Evolutionary conservation across 805 yeast species (phyloP).

Genomic region (Candida sakaeoensis): DNA sequence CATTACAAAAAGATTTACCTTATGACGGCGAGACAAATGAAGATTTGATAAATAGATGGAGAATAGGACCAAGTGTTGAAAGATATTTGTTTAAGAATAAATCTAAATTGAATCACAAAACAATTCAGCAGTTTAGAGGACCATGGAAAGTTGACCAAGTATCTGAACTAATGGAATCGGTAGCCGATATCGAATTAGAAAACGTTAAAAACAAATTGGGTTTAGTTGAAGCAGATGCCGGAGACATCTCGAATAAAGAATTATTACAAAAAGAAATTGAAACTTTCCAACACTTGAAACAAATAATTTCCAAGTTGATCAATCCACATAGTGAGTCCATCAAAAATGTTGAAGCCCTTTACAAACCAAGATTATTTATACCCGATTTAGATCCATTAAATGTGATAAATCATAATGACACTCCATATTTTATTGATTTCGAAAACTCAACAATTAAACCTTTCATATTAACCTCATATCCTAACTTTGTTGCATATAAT

Average conservation of each 20-base stretch:
- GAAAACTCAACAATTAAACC: conserved; percentile 83
- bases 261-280: conserved; percentile 46
- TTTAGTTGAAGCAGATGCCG: conserved; percentile 51
- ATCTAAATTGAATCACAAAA: conserved; percentile 46
- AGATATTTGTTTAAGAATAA: conserved; percentile 72
- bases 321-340: conserved; percentile 50
- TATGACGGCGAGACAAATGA: conserved; percentile 63
- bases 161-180: conserved; percentile 55
- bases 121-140: conserved; percentile 55
- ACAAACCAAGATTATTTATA: conserved; percentile 67
- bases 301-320: conserved; percentile 57
- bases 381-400: conserved; percentile 94
- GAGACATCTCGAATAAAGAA: conserved; percentile 40
- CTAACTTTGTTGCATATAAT: conserved; percentile 78
- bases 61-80: conserved; percentile 87
- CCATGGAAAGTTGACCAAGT: conserved; percentile 71
- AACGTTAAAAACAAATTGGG: conserved; percentile 52
- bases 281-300: conserved; percentile 60
- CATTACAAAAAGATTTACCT: conserved; percentile 38
- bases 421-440: conserved; percentile 62
- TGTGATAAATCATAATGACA: conserved; percentile 46
- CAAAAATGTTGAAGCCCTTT: conserved; percentile 58
- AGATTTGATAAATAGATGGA: conserved; percentile 65
- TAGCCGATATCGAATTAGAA: conserved; percentile 67
- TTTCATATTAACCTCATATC: conserved; percentile 70